Evolutionary conservation across 192 early-diverging fungal species (phyloP).

Genomic region (Linnemannia elongata): DNA sequence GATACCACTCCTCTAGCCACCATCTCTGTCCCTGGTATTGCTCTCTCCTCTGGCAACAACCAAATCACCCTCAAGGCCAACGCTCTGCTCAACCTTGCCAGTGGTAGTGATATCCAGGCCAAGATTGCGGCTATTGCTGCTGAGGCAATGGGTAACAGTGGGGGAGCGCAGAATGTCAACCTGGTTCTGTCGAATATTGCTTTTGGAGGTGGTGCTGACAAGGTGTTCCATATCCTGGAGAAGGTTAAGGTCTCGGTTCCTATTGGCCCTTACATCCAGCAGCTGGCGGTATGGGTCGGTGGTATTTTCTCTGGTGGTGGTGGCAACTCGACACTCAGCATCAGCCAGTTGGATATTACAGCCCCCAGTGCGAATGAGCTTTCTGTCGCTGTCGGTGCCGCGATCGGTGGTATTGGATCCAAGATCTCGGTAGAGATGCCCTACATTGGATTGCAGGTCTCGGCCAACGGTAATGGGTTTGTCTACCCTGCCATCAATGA

Average conservation of each 20-base stretch:
- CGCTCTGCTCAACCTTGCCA: constrained; percentile 34
- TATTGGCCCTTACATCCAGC: constrained; percentile 37
- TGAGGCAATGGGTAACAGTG: constrained; percentile 41
- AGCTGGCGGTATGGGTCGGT: constrained; percentile 15
- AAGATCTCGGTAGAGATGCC: constrained; percentile 49
- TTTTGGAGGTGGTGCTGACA: constrained; percentile 34
- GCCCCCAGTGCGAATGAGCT: constrained; percentile 41
- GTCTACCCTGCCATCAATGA: constrained; percentile 36
- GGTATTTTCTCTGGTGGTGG: neutral
- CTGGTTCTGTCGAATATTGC: constrained; percentile 53
- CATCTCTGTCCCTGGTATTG: constrained; percentile 32
- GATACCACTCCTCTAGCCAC: constrained; percentile 41
- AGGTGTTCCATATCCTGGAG: constrained; percentile 40
- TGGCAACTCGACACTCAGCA: constrained; percentile 19
- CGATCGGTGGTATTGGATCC: constrained; percentile 42
- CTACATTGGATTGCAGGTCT: constrained; percentile 35
- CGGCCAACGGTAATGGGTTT: constrained; percentile 25
- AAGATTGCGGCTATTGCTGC: constrained; percentile 51
- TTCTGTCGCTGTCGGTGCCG: constrained; percentile 24
- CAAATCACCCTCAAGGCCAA: constrained; percentile 28
- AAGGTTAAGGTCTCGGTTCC: constrained; percentile 40
- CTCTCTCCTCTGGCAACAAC: constrained; percentile 38
- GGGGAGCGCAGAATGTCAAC: constrained; percentile 37
- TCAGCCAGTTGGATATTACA: constrained; percentile 36
- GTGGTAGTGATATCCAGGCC: constrained; percentile 39